phyloP scores from a whole-genome alignment of 2,329 filamentous ascomycete species.

The Alternaria triticimaculans region DNA sequence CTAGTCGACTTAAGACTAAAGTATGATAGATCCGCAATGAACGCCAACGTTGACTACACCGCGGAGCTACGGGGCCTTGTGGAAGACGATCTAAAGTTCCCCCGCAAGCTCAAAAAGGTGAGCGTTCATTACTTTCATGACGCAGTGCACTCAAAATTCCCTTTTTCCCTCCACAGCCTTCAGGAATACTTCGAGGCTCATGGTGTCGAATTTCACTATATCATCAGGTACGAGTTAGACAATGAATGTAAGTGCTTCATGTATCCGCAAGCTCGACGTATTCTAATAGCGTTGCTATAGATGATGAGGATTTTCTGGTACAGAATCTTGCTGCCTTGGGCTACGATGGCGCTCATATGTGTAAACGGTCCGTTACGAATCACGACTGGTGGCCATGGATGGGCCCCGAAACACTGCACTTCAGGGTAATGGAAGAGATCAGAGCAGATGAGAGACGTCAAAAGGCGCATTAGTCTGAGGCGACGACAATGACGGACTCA shows the following conservation, averaged over 20 bases:
- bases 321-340: neutral
- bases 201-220: neutral
- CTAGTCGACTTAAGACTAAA: neutral
- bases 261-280: neutral
- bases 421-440: neutral
- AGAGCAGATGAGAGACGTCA: neutral
- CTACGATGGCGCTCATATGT: neutral
- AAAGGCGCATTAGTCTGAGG: neutral
- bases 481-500: neutral
- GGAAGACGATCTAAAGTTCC: neutral
- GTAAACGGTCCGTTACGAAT: neutral
- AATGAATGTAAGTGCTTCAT: neutral
- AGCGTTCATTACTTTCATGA: neutral
- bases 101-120: neutral
- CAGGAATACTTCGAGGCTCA: neutral
- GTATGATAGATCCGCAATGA: neutral
- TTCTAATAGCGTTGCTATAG: neutral
- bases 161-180: neutral
- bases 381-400: neutral
- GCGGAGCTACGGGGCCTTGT: neutral
- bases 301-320: neutral
- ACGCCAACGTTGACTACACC: neutral
- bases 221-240: neutral
- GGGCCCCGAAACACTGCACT: neutral
- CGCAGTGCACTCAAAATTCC: neutral